Evolutionary conservation across 306 rosid species (phyloP).

Genomic region (peach (Prunus persica)): Prunus_persica_NCBIv2 NC_034015.1:13834001-13834500

Average conservation of each 20-base stretch:
- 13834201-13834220: slow-evolving; percentile 47
- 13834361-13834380: slow-evolving; percentile 19
- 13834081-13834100: slow-evolving; percentile 2
- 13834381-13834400: slow-evolving; percentile 39
- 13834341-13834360: slow-evolving; percentile 13
- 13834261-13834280: slow-evolving; percentile 30
- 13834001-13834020: slow-evolving; percentile 10
- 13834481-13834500: slow-evolving; percentile 16
- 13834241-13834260: slow-evolving; percentile 12
- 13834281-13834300: slow-evolving; percentile 40
- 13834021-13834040: neutral
- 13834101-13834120: neutral
- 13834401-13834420: slow-evolving; percentile 42
- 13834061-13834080: neutral
- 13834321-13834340: slow-evolving; percentile 56
- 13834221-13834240: slow-evolving; percentile 37
- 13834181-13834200: slow-evolving; percentile 13
- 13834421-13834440: slow-evolving; percentile 42
- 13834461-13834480: slow-evolving; percentile 15
- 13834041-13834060: neutral
- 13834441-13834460: slow-evolving; percentile 49
- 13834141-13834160: neutral
- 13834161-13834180: neutral
- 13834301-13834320: slow-evolving; percentile 43
- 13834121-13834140: neutral